Percentiles rank a stretch among this genome's conserved stretches.
Evolutionary conservation across 106 monocot genomes (phyloP).

Genomic region (Posidonia australis): DNA sequence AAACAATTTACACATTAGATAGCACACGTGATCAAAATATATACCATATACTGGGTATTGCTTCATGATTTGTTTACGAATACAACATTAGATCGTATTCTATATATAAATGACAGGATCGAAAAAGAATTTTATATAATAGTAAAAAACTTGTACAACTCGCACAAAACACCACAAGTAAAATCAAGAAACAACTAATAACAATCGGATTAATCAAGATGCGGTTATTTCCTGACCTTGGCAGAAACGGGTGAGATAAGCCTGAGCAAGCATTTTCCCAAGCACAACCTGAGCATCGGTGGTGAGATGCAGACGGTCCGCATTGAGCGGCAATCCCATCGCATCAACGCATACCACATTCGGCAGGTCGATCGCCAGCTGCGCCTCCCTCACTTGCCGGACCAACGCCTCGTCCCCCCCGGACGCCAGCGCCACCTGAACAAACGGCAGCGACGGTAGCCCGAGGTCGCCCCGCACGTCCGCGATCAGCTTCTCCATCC

Average conservation of each 20-base stretch:
- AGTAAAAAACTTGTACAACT: no score
- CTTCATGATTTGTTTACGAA: no score
- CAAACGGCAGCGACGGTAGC: constrained; percentile 36
- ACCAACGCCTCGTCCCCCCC: constrained; percentile 28
- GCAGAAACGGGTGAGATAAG: constrained; percentile 3
- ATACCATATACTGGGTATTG: no score
- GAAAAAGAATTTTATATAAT: no score
- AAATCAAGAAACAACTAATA: no score
- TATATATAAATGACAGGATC: no score
- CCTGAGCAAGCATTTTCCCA: constrained; percentile 27
- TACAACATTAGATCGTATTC: no score
- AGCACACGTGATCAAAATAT: no score
- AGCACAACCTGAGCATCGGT: constrained; percentile 58
- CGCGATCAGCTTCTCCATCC: constrained; percentile 37
- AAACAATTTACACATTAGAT: no score
- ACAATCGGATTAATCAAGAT: no score
- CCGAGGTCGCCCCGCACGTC: constrained; percentile 44
- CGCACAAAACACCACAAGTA: no score
- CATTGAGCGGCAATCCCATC: constrained; percentile 41
- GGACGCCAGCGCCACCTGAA: constrained; percentile 68
- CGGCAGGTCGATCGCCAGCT: constrained; percentile 37
- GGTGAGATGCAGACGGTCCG: constrained; percentile 48
- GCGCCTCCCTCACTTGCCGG: constrained; percentile 52
- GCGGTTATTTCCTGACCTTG: not conserved
- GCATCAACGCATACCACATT: constrained; percentile 65